Evolutionary conservation across 2,329 filamentous ascomycete genomes (phyloP), one percentile per base, ranked within the genome.

Genomic region (Nothopassalora personata): DNA sequence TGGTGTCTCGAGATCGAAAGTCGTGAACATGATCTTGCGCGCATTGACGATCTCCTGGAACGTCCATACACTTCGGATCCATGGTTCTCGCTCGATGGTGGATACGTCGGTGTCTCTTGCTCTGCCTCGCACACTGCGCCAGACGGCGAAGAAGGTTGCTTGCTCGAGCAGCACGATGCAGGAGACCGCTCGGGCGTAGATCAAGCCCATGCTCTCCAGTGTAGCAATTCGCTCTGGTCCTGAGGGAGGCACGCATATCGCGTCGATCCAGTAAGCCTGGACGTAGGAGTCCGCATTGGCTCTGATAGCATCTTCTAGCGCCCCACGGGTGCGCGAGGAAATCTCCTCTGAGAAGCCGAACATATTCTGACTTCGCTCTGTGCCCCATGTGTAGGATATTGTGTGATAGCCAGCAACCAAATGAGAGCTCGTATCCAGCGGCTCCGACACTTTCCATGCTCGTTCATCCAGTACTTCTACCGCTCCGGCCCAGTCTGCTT

Each of bases 41-140:
- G 49, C 49, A 19, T 52, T 52, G 13, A 52, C 49, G 9, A 52
- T 18, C 31, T 52, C 49, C 28, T 52, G 49, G n/a, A 36, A 52
- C 30, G 49, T 52, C 49, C 49, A 52, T 10, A 52, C 49, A 18
- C 49, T 52, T n/a, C 33, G 19, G 13, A 52, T 23, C 49, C 49
- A 52, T 23, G 30, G 28, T 15, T 52, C 49, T n/a, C 7, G 3
- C 9, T 36, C 49, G 18, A 52, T 49, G 4, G 13, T 49, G 3
- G 19, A 6, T 27, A 49, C 6, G 15, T 30, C 46, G 19, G 19
- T 27, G 8, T 49, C 46, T 27, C 46, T 49, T 10, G 19, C 23
- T 30, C 23, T 10, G 46, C 28, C 46, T 11, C 8, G 18, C 31
- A 18, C 39, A 18, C 13, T 43, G n/a, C 39, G 15, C n/a, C 39